phyloP scores from a whole-genome alignment of 192 early-diverging fungal genomes.

The Kappamyces sp. region DNA sequence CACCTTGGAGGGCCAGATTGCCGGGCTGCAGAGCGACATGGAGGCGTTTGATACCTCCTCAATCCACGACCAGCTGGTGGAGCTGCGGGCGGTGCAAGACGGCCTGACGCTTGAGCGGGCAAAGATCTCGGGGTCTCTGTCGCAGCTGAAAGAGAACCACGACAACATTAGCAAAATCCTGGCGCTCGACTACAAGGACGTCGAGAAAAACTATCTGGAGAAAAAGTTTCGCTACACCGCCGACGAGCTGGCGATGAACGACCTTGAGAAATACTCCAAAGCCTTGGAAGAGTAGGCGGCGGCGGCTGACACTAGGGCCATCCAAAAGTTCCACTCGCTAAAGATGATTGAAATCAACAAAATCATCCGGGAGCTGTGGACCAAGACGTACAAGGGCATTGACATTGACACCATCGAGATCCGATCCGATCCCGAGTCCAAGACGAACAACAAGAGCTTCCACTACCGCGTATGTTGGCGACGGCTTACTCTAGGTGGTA shows the following conservation, averaged over 20 bases:
- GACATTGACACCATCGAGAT: constrained; percentile 98
- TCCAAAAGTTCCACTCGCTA: constrained; percentile 83
- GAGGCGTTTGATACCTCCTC: constrained; percentile 19
- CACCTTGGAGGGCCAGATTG: constrained; percentile 30
- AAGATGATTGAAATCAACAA: constrained; percentile 98
- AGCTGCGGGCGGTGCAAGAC: constrained; percentile 34
- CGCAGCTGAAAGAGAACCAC: constrained; percentile 77
- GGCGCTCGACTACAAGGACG: constrained; percentile 65
- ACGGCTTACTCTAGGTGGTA: constrained; percentile 55
- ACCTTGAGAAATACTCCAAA: constrained; percentile 79
- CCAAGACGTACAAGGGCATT: constrained; percentile 88
- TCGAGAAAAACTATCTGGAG: constrained; percentile 62
- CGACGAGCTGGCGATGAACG: constrained; percentile 68
- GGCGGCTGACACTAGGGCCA: constrained; percentile 24
- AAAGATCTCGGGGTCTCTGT: constrained; percentile 63
- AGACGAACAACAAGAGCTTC: constrained; percentile 65
- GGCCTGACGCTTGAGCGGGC: constrained; percentile 36
- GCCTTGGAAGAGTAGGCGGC: constrained; percentile 63
- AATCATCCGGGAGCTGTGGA: constrained; percentile 94
- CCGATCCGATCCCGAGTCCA: constrained; percentile 75
- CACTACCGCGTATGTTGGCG: constrained; percentile 68
- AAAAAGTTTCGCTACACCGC: constrained; percentile 46
- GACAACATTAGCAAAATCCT: constrained; percentile 56
- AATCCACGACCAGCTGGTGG: constrained; percentile 23
- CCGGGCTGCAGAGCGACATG: constrained; percentile 33